Evolutionary conservation across 2,329 filamentous ascomycete genomes (phyloP).

Genomic region (Sarocladium kiliense): DNA sequence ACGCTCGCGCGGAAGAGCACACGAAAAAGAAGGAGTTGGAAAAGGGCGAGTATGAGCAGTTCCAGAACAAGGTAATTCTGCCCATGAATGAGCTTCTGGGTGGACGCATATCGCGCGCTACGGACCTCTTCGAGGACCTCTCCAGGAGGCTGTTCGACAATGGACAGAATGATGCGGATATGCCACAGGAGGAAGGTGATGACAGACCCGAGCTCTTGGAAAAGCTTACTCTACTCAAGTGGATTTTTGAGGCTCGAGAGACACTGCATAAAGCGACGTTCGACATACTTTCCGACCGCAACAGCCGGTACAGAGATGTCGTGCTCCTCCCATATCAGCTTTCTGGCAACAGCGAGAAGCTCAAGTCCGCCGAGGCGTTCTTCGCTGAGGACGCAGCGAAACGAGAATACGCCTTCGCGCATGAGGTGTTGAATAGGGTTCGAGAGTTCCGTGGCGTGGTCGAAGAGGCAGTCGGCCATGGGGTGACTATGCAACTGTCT

Average conservation of each 20-base stretch:
- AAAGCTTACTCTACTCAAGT: constrained; percentile 90
- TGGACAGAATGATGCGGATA: constrained; percentile 60
- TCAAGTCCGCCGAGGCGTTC: constrained; percentile 73
- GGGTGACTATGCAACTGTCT: constrained; percentile 85
- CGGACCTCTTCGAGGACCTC: constrained; percentile 71
- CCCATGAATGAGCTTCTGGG: constrained; percentile 78
- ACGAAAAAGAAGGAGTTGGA: constrained; percentile 65
- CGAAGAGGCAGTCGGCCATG: constrained; percentile 78
- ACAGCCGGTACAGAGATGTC: constrained; percentile 79
- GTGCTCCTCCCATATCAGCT: constrained; percentile 75
- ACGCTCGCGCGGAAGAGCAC: constrained; percentile 66
- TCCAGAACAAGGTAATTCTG: constrained; percentile 77
- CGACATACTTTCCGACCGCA: constrained; percentile 77
- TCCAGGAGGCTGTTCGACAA: constrained; percentile 68
- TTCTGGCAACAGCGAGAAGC: constrained; percentile 72
- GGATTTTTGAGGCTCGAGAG: constrained; percentile 95
- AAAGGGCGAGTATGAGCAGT: constrained; percentile 77
- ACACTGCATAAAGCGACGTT: constrained; percentile 78
- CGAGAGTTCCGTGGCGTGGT: constrained; percentile 74
- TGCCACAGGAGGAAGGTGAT: constrained; percentile 90
- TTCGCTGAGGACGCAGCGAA: constrained; percentile 74
- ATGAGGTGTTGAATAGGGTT: constrained; percentile 66
- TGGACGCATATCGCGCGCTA: constrained; percentile 67
- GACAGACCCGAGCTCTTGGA: constrained; percentile 91
- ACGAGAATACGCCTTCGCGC: constrained; percentile 65